Evolutionary conservation across 805 yeast species (phyloP).

Genomic region (Starmera dryadoides): DNA sequence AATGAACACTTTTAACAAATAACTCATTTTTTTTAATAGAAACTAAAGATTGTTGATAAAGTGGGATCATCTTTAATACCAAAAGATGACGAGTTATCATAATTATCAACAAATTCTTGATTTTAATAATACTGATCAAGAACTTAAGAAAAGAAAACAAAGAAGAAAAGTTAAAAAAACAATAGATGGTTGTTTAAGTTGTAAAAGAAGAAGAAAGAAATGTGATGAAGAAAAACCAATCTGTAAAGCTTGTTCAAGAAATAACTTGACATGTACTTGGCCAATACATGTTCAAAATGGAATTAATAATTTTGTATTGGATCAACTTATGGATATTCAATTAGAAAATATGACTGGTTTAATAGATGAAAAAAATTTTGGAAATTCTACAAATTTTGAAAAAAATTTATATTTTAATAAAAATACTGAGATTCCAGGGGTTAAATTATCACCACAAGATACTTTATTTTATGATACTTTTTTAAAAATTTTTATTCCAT

Average conservation of each 20-base stretch:
- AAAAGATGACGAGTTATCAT: too few species aligned
- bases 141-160: conserved; percentile 2
- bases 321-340: conserved; percentile 18
- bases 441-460: conserved; percentile 10
- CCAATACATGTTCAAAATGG: conserved; percentile 11
- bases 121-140: neutral
- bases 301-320: conserved; percentile 4
- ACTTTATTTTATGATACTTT: conserved; percentile 14
- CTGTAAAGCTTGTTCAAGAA: conserved; percentile 11
- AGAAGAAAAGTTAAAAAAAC: conserved; percentile 13
- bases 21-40: too few species aligned
- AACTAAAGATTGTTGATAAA: too few species aligned
- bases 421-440: conserved; percentile 8
- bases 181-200: conserved; percentile 14
- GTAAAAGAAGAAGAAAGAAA: conserved; percentile 17
- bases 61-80: too few species aligned
- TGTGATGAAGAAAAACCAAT: conserved; percentile 19
- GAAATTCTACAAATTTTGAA: neutral
- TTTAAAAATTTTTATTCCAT: conserved; percentile 13
- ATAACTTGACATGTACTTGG: conserved; percentile 11
- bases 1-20: too few species aligned
- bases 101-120: conserved; percentile 16
- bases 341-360: conserved; percentile 1
- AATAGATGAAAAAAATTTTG: neutral
- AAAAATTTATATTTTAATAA: neutral